Evolutionary conservation across 371 early-diverging fungal species (phyloP).

Genomic region (Amoeboaphelidium occidentale): DNA sequence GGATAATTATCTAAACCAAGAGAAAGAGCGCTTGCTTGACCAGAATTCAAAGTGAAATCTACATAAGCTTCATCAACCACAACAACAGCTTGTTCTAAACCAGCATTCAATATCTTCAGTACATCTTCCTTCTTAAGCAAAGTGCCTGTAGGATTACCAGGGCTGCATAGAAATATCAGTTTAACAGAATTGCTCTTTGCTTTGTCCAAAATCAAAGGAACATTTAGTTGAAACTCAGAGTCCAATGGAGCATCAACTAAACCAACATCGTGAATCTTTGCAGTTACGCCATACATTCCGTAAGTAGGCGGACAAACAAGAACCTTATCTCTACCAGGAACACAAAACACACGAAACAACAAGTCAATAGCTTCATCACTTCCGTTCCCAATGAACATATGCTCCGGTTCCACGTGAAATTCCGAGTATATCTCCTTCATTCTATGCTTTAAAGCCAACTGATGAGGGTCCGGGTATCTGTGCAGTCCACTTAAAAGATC

Average conservation of each 20-base stretch:
- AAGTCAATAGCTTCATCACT: slow-evolving; percentile 88
- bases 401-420: slow-evolving; percentile 19
- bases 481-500: slow-evolving; percentile 13
- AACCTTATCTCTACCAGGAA: slow-evolving; percentile 59
- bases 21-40: slow-evolving; percentile 30
- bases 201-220: too few relatives aligned
- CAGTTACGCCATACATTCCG: slow-evolving; percentile 89
- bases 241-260: slow-evolving; percentile 55
- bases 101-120: slow-evolving; percentile 34
- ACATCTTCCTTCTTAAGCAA: slow-evolving; percentile 40
- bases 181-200: slow-evolving; percentile 64
- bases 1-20: slow-evolving; percentile 47
- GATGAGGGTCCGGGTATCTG: slow-evolving; percentile 90
- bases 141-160: slow-evolving; percentile 93
- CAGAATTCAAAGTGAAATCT: slow-evolving; percentile 51
- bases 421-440: slow-evolving; percentile 38
- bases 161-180: slow-evolving; percentile 76
- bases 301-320: slow-evolving; percentile 90
- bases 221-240: slow-evolving; percentile 40
- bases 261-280: slow-evolving; percentile 73
- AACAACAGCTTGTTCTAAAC: slow-evolving; percentile 40
- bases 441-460: slow-evolving; percentile 43
- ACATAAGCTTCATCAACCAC: slow-evolving; percentile 95
- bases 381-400: slow-evolving; percentile 84
- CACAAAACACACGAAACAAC: slow-evolving; percentile 65